Percentiles rank a stretch among this genome's conserved stretches.
Evolutionary conservation across 257 asterid genomes (phyloP).

Genomic region (Forsythia viridissima): DNA sequence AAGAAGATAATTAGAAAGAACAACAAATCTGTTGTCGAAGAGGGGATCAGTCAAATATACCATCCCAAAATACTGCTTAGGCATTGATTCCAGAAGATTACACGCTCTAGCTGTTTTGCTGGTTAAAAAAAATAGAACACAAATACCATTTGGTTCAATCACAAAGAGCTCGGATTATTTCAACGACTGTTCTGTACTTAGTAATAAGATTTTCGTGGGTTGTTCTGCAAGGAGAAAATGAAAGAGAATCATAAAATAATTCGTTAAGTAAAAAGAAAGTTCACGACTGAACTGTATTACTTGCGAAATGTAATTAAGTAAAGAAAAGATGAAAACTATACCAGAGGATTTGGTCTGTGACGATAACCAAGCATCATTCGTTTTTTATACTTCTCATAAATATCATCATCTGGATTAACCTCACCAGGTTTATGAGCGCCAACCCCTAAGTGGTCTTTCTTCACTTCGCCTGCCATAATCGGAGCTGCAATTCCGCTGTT

Average conservation of each 20-base stretch:
- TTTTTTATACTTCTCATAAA: constrained; percentile 92
- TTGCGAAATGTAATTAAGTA: neutral
- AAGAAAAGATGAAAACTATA: constrained; percentile 22
- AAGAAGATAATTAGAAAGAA: too few relatives aligned
- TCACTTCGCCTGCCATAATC: constrained; percentile 76
- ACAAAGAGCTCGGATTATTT: too few relatives aligned
- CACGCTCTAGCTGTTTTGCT: too few relatives aligned
- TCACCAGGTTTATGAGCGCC: constrained; percentile 93
- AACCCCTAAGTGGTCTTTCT: constrained; percentile 81
- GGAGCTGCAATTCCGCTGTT: constrained; percentile 85
- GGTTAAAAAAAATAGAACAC: too few relatives aligned
- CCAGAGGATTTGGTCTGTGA: constrained; percentile 92
- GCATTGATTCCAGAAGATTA: too few relatives aligned
- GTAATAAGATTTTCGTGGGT: constrained; percentile 79
- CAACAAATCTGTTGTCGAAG: too few relatives aligned
- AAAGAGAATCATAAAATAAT: neutral
- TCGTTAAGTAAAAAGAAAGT: neutral
- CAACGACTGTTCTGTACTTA: constrained; percentile 11
- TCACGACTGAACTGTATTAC: neutral
- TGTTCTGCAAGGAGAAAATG: constrained; percentile 52
- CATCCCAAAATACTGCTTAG: too few relatives aligned
- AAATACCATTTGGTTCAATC: too few relatives aligned
- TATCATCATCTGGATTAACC: constrained; percentile 86
- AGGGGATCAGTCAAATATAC: too few relatives aligned
- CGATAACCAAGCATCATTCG: constrained; percentile 96